Evolutionary conservation across 148 eudicot species (phyloP).

Genomic region (Arctostaphylos glauca): DNA sequence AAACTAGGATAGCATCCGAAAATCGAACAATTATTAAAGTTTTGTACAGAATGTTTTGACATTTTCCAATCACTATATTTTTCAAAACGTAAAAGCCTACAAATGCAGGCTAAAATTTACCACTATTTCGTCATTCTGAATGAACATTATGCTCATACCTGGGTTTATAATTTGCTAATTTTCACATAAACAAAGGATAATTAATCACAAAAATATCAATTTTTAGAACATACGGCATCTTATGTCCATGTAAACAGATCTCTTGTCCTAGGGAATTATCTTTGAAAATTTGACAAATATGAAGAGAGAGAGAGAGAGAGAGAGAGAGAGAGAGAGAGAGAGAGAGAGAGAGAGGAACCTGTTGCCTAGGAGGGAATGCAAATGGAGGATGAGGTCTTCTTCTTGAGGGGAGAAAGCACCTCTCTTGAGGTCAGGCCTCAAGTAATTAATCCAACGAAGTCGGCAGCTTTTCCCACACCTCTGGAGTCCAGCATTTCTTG

Average conservation of each 20-base stretch:
- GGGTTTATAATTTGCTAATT: too few species aligned
- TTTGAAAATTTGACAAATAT: not conserved
- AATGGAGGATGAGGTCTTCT: slow-evolving; percentile 58
- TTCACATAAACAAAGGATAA: too few species aligned
- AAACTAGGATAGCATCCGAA: too few species aligned
- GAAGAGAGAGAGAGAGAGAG: not conserved
- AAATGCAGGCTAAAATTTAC: too few species aligned
- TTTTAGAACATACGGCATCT: too few species aligned
- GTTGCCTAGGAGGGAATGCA: slow-evolving; percentile 58
- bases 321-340: slow-evolving; percentile 17
- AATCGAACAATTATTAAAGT: too few species aligned
- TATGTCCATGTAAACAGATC: not conserved
- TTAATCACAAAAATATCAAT: too few species aligned
- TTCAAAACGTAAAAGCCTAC: too few species aligned
- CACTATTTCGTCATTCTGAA: too few species aligned
- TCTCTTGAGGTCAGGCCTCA: slow-evolving; percentile 62
- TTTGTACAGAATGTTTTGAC: too few species aligned
- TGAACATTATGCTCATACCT: too few species aligned
- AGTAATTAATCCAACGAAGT: slow-evolving; percentile 63
- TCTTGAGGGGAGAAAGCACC: slow-evolving; percentile 65
- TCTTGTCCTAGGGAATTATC: not conserved
- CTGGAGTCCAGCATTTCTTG: slow-evolving; percentile 58
- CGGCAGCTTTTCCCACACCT: slow-evolving; percentile 69
- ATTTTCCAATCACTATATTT: too few species aligned
- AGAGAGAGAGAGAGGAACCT: slow-evolving; percentile 23